These are phyloP conservation scores for Tylopilus intermedius DNA, from an alignment of 768 basidiomycete species.

Conservation along the genomic window DNA sequence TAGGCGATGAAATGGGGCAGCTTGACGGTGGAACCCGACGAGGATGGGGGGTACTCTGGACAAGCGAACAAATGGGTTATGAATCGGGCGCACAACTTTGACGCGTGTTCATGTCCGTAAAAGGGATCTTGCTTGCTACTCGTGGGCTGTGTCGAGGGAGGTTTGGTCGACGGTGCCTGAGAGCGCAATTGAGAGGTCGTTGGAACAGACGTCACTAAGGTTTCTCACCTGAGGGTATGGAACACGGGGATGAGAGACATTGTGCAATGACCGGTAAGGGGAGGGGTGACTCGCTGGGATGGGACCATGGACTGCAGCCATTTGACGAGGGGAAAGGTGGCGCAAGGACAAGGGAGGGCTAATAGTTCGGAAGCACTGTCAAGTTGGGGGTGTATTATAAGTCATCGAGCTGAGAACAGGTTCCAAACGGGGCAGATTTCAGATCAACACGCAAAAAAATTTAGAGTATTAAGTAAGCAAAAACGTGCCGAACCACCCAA, in stretches of 20 bases:
- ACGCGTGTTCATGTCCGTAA: conserved; percentile 66
- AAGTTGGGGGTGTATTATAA: conserved; percentile 21
- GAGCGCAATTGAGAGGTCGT: not conserved
- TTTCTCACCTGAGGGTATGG: conserved; percentile 26
- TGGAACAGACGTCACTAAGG: no score
- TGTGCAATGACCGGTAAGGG: conserved; percentile 23
- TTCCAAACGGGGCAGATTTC: conserved; percentile 9
- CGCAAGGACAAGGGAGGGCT: conserved; percentile 12
- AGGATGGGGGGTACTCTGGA: conserved; percentile 66
- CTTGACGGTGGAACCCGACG: conserved; percentile 28
- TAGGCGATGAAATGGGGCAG: conserved; percentile 65
- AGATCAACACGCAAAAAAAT: conserved; percentile 7
- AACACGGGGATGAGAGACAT: conserved; percentile 24
- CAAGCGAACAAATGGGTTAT: conserved; percentile 84
- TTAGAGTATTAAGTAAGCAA: conserved; percentile 16
- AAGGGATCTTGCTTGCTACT: conserved; percentile 24
- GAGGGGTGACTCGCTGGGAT: conserved; percentile 25
- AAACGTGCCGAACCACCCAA: conserved; percentile 24
- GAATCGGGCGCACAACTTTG: conserved; percentile 69
- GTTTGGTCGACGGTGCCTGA: conserved; percentile 27
- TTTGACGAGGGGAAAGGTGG: conserved; percentile 17
- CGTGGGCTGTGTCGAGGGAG: conserved; percentile 29
- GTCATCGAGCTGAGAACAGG: conserved; percentile 13
- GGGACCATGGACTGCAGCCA: conserved; percentile 33
- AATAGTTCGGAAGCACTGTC: conserved; percentile 16